Evolutionary conservation across 805 yeast genomes (phyloP), one percentile per base, ranked within the genome.

Genomic region (Blastobotrys americana): DNA sequence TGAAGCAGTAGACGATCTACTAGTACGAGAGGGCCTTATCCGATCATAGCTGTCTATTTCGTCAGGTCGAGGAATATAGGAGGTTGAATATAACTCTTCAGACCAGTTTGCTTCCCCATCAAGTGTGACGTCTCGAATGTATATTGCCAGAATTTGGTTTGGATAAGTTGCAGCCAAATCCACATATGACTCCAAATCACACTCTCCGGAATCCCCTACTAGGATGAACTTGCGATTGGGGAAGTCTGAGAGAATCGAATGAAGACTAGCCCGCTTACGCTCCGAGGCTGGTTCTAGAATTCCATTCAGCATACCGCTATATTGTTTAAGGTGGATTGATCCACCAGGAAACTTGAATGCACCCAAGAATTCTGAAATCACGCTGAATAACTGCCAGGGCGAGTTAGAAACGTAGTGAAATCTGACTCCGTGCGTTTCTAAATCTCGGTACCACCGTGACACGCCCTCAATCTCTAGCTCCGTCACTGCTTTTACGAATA

Each of bases 171-270:
- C 64, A 0, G 94, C 84, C 27, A 88, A 65, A 21, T 81, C 81
- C 4, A 78, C 72, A 60, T 93, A 93, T 0, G 97, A 95, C 57
- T 94, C 98, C 36, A 90, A 67, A 66, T 93, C 99, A 52, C 82
- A 82, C 59, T 93, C 98, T 1, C 97, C 97, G 2, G 96, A 82
- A 60, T 93, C 99, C 25, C 99, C 99, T 13, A 93, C 74, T 41
- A 95, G 67, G 19, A 93, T 73, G 59, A 93, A 90, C 55, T 76
- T 80, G 51, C 89, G 79, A 1, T 75, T 49, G 0, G 94, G 87
- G 58, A 86, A 90, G 57, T 89, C 95, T 2, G 65, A 60, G 19
- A 87, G 51, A 5, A 93, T 73, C 45, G 76, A 73, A 34, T 71
- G 67, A 42, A 94, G 69, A 1, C 86, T 73, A 9, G 73, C 72